Base-by-base conservation (phyloP, 2,329 filamentous ascomycete genomes). In the Penicillium sp. region DNA sequence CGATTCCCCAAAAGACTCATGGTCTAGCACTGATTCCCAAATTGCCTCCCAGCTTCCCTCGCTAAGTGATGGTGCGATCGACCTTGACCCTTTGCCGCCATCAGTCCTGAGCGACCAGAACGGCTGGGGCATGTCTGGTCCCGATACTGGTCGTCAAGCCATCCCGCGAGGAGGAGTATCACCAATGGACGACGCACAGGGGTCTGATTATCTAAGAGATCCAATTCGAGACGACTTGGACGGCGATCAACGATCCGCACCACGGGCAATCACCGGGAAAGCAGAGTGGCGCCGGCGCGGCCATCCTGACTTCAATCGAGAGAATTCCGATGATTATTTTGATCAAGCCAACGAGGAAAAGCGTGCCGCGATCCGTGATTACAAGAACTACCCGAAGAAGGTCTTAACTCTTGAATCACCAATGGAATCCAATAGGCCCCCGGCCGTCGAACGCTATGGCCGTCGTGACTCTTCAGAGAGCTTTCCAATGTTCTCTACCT, bases 401-500 rank as follows among this genome's bases (percentile, higher is more conserved):
- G 71, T 80, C 13, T 68, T 84, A 43, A 78, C 73, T 22, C 72
- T 83, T 44, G 80, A 82, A 45, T 71, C 77, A 9, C 63, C 71
- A 21, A 60, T 69, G 18, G 66, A 68, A 18, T 54, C 61, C 13
- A 66, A 55, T 38, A 67, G 66, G 44, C 67, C 64, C 60, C 67
- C 71, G 56, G 64, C 64, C 60, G 63, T 60, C 53, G 60, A 71
- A 49, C 61, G 64, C 60, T 74, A 74, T 63, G 79, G 58, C 65
- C 78, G 82, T 34, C 82, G 84, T 61, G 79, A 85, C 60, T 86
- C 83, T 22, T 78, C 80, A 6, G 84, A 86, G 58, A 86, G 83
- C 66, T 86, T 86, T 60, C 75, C 79, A 21, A 86, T 86, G 80
- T 85, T 87, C 58, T 85, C 83, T 38, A 81, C 82, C n/a, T 84